phyloP scores from a whole-genome alignment of 345 rosid genomes.

The Schrenkiella parvula region DNA sequence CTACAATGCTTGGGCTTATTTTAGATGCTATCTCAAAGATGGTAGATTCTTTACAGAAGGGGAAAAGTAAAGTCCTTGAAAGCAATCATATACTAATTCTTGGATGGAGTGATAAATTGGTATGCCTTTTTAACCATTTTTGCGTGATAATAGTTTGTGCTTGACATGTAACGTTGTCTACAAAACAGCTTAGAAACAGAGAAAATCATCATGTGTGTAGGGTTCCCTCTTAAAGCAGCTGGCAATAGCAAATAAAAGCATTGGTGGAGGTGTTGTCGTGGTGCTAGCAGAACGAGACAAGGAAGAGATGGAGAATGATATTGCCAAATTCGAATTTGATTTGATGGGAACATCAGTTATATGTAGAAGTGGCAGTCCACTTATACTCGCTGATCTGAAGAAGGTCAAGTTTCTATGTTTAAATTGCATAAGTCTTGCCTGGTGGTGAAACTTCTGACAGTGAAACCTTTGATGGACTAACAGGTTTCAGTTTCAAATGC shows the following conservation, averaged over 20 bases:
- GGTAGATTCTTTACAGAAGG: slow-evolving; percentile 88
- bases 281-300: slow-evolving; percentile 91
- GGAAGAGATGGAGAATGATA: slow-evolving; percentile 93
- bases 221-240: slow-evolving; percentile 93
- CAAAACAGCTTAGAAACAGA: background rate
- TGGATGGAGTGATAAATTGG: slow-evolving; percentile 98
- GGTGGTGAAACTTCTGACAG: background rate
- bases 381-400: slow-evolving; percentile 82
- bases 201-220: slow-evolving; percentile 30
- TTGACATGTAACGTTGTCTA: background rate
- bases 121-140: slow-evolving; percentile 27
- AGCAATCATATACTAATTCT: slow-evolving; percentile 77
- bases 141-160: background rate
- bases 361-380: slow-evolving; percentile 93
- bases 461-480: background rate
- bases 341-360: slow-evolving; percentile 91
- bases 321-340: slow-evolving; percentile 81
- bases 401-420: slow-evolving; percentile 38
- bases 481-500: slow-evolving; percentile 94
- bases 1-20: slow-evolving; percentile 95
- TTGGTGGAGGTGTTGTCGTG: slow-evolving; percentile 85
- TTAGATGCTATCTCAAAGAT: slow-evolving; percentile 91
- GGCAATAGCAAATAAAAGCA: slow-evolving; percentile 88
- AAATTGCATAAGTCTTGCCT: background rate
- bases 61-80: slow-evolving; percentile 93